Base-by-base conservation (phyloP, 2,329 filamentous ascomycete species). In the Fusarium robinianum region DNA sequence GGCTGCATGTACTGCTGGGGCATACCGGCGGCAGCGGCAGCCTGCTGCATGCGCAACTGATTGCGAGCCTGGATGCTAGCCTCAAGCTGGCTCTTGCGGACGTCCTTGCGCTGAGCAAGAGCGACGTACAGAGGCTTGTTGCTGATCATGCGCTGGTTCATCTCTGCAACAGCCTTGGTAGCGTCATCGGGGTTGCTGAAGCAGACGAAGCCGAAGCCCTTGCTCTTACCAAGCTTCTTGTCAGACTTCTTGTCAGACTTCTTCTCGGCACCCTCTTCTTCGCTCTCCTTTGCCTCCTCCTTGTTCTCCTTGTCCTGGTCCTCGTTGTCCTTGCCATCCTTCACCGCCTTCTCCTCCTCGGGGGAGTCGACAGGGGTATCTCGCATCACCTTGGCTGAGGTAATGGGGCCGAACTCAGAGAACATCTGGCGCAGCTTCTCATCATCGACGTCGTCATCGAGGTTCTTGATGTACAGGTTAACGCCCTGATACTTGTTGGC, bases 401-500 rank as follows among this genome's bases (percentile, higher is more conserved):
- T 99, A 72, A 99, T 97, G 63, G 88, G 89, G 53, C 94, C 94
- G 64, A 88, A 97, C 59, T 90, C 81, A 65, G 85, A 77, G 72
- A 99, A 99, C 70, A 97, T 87, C 64, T 91, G 85, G 63, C 94
- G 90, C 53, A 99, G 84, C 81, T 96, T 96, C 65, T 99, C 94
- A 62, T 99, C 94, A 66, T 99, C 94, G 58, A 99, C 84, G 50
- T 97, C 94, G 61, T 99, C 94, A 57, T 90, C 87, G 50, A 99
- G 79, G 75, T 99, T 99, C 85, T 99, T 99, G 77, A 99, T 94
- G 78, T 99, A 99, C 35, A 99, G 82, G 79, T 99, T 99, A 72
- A 99, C 94, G 61, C 94, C 94, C 77, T 96, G 90, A 76, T 99
- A 99, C 80, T 99, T 99, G 78, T 84, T 95, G 71, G 90, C 91